Evolutionary conservation across 164 flowering plant genomes (phyloP).

Genomic region (Kalanchoe fedtschenkoi): DNA sequence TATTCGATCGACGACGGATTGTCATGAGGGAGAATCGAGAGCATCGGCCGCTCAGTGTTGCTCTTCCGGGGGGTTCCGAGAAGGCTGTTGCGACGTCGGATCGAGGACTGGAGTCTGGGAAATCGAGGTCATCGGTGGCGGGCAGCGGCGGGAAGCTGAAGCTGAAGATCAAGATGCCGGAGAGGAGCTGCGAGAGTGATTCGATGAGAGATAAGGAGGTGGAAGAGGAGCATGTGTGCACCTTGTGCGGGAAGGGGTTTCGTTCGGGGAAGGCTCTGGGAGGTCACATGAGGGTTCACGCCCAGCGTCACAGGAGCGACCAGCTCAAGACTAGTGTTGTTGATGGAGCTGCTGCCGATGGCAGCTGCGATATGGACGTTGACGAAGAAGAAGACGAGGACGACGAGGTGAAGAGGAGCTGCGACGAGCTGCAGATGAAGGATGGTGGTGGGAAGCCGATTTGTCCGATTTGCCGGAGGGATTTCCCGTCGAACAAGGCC

Average conservation of each 20-base stretch:
- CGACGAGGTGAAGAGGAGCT: too few species aligned
- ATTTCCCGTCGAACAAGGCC: conserved; percentile 42
- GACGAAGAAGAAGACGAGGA: too few species aligned
- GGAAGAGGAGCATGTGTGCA: neutral
- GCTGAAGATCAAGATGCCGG: neutral
- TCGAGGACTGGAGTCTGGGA: neutral
- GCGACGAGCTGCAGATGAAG: neutral
- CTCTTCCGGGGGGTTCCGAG: too few species aligned
- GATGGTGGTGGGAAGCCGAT: neutral
- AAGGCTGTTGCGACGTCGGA: neutral
- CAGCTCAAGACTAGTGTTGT: neutral
- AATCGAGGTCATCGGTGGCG: neutral
- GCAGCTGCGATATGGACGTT: neutral
- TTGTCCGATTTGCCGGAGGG: conserved; percentile 35
- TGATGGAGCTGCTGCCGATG: neutral
- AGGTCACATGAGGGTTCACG: conserved; percentile 48
- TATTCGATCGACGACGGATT: too few species aligned
- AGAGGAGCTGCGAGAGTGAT: neutral
- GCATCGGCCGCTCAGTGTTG: too few species aligned
- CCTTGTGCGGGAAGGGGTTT: conserved; percentile 23
- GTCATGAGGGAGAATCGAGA: too few species aligned
- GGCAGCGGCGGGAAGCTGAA: neutral
- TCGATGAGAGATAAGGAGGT: neutral
- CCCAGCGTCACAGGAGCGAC: conserved; percentile 7
- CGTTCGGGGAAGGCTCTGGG: conserved; percentile 45